phyloP scores from a whole-genome alignment of 2,329 filamentous ascomycete genomes.

The Ceratocystis albifundus region DNA sequence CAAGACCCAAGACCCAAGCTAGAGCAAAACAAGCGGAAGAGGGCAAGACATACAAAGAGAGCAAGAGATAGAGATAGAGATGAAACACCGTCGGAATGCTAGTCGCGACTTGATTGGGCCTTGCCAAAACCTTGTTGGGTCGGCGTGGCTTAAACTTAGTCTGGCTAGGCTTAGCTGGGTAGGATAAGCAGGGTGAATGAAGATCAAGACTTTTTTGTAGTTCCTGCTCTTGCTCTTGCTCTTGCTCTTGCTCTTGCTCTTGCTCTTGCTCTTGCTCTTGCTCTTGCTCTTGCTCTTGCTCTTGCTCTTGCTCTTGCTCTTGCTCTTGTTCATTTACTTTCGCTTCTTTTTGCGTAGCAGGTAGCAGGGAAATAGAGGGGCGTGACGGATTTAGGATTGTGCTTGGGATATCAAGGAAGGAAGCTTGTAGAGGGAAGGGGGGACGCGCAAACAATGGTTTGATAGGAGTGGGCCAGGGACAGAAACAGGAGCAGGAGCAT shows the following conservation, averaged over 20 bases:
- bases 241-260: neutral
- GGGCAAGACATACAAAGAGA: neutral
- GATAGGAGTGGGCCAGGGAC: constrained; percentile 7
- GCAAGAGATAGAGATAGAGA: neutral
- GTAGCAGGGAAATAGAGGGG: neutral
- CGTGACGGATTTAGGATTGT: too few relatives aligned
- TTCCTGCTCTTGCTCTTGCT: neutral
- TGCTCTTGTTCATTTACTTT: neutral
- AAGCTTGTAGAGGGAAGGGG: neutral
- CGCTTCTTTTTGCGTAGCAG: neutral
- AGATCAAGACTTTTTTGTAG: neutral
- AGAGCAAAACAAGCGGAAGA: neutral
- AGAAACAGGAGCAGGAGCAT: neutral
- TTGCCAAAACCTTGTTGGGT: neutral
- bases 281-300: neutral
- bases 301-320: neutral
- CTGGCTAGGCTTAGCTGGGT: neutral
- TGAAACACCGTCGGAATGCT: constrained; percentile 18
- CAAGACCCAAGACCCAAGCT: neutral
- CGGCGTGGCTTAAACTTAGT: neutral
- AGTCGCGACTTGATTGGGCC: constrained; percentile 10
- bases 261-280: neutral
- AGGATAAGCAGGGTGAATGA: neutral
- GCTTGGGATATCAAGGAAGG: neutral
- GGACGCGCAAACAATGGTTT: constrained; percentile 20